Percentiles rank a stretch among this genome's conserved stretches.
These are phyloP conservation scores for Neodidymelliopsis sp. DNA, from an alignment of 2,329 filamentous ascomycete species.

Conservation along the genomic window DNA sequence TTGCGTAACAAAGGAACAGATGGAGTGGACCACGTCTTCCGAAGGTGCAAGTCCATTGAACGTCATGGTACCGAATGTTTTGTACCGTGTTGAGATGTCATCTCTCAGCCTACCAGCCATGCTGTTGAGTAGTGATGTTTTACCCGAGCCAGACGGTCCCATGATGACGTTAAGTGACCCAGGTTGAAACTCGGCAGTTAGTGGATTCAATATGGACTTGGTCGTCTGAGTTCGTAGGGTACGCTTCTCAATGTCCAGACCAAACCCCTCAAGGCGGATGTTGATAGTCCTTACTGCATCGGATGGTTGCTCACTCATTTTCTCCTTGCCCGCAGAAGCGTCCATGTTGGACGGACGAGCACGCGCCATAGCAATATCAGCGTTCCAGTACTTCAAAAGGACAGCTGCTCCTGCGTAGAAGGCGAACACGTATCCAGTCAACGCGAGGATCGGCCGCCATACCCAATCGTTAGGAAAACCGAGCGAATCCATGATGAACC, in stretches of 20 bases:
- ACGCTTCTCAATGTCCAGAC: slow-evolving; percentile 69
- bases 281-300: slow-evolving; percentile 67
- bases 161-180: slow-evolving; percentile 78
- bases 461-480: slow-evolving; percentile 74
- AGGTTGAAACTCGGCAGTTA: slow-evolving; percentile 71
- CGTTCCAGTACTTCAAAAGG: slow-evolving; percentile 68
- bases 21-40: slow-evolving; percentile 71
- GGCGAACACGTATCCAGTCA: slow-evolving; percentile 68
- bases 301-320: slow-evolving; percentile 64
- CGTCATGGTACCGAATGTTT: slow-evolving; percentile 66
- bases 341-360: slow-evolving; percentile 64
- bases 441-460: slow-evolving; percentile 68
- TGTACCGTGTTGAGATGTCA: slow-evolving; percentile 68
- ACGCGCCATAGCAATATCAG: slow-evolving; percentile 74
- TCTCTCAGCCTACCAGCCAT: slow-evolving; percentile 74
- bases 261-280: slow-evolving; percentile 70
- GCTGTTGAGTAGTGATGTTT: slow-evolving; percentile 76
- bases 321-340: slow-evolving; percentile 74
- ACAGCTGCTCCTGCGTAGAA: slow-evolving; percentile 69
- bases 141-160: slow-evolving; percentile 80
- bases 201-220: slow-evolving; percentile 67
- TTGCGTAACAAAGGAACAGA: slow-evolving; percentile 80
- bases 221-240: slow-evolving; percentile 59
- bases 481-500: slow-evolving; percentile 72
- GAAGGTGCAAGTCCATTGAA: slow-evolving; percentile 76